A percentile compares a stretch with the other conserved stretches of the same genome.
phyloP scores from a whole-genome alignment of 2,329 filamentous ascomycete species.

The Aspergillus fumigatus region DNA sequence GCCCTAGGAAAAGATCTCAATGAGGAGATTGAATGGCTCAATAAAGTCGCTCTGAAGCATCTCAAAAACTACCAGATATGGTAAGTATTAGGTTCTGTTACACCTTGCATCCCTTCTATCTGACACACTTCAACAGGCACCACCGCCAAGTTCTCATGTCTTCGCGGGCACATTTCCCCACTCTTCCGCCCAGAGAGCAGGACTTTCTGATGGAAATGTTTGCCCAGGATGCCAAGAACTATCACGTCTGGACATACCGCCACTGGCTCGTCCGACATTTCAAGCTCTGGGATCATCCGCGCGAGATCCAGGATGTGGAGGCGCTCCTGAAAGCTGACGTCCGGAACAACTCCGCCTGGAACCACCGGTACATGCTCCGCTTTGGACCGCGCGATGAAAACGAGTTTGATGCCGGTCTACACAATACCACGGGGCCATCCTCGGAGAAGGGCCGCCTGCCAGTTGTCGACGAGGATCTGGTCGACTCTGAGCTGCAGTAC shows the following conservation, averaged over 20 bases:
- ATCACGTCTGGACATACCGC: constrained; percentile 96
- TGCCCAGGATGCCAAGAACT: constrained; percentile 86
- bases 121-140: constrained; percentile 45
- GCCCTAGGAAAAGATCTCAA: constrained; percentile 60
- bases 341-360: constrained; percentile 96
- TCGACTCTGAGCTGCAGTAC: constrained; percentile 72
- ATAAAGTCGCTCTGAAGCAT: constrained; percentile 72
- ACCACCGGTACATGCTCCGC: constrained; percentile 90
- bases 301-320: constrained; percentile 67
- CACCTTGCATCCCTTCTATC: neutral
- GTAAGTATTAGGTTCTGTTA: constrained; percentile 31
- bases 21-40: constrained; percentile 80
- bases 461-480: constrained; percentile 55
- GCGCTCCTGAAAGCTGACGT: constrained; percentile 72
- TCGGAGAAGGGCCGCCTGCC: constrained; percentile 28
- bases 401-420: constrained; percentile 35
- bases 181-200: constrained; percentile 62
- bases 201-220: constrained; percentile 79
- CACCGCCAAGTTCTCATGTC: constrained; percentile 54
- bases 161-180: constrained; percentile 45
- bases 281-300: constrained; percentile 50
- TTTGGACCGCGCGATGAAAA: constrained; percentile 57
- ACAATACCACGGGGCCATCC: constrained; percentile 16
- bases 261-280: constrained; percentile 69
- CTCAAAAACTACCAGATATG: constrained; percentile 99